phyloP scores from a whole-genome alignment of 768 basidiomycete species.

The Suillus subalutaceus region DNA sequence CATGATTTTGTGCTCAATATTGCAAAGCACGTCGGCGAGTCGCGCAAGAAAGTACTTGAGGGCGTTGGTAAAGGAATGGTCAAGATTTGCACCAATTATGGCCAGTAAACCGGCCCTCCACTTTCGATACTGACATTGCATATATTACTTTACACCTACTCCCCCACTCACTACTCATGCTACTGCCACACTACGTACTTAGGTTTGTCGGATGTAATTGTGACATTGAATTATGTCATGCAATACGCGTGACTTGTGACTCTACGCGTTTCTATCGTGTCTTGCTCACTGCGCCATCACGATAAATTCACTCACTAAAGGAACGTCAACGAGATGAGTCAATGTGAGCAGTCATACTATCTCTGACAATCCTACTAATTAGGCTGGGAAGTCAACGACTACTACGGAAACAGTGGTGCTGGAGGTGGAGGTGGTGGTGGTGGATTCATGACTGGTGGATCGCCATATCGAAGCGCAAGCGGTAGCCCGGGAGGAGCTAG shows the following conservation, averaged over 20 bases:
- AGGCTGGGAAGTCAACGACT: constrained; percentile 36
- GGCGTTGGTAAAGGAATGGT: constrained; percentile 71
- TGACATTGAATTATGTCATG: constrained; percentile 8
- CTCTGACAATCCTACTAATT: not conserved
- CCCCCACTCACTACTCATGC: constrained; percentile 17
- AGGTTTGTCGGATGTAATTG: not conserved
- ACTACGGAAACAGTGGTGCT: constrained; percentile 39
- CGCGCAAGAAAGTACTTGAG: constrained; percentile 71
- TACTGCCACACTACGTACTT: constrained; percentile 1
- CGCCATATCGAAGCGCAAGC: constrained; percentile 56
- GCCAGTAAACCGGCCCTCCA: constrained; percentile 23
- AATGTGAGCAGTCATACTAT: constrained; percentile 36
- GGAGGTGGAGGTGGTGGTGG: constrained; percentile 54
- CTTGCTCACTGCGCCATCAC: constrained; percentile 21
- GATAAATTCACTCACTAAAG: constrained; percentile 15
- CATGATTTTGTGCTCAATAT: constrained; percentile 63
- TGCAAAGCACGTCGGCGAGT: constrained; percentile 67
- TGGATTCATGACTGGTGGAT: constrained; percentile 61
- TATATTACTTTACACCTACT: constrained; percentile 24
- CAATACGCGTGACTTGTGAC: constrained; percentile 22
- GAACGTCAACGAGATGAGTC: constrained; percentile 40
- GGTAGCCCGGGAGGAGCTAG: constrained; percentile 62
- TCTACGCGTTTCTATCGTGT: constrained; percentile 25
- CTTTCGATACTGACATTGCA: constrained; percentile 8
- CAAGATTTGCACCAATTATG: constrained; percentile 50